These are phyloP conservation scores for Dothistroma pini DNA, from an alignment of 2,329 filamentous ascomycete species.

Conservation along the genomic window DNA sequence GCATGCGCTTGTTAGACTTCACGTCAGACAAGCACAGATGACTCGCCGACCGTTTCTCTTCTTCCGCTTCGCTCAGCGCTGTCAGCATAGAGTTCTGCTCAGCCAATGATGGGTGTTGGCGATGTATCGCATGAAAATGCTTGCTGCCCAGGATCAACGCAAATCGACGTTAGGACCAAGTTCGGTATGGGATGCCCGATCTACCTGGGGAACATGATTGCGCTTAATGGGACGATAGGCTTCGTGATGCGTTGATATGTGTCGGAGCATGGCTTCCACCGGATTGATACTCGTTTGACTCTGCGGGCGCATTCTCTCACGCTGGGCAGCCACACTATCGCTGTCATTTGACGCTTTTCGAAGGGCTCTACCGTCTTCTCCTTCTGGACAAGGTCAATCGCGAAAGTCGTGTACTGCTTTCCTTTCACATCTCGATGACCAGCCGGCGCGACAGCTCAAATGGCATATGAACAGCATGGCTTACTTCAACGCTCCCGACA, in stretches of 20 bases:
- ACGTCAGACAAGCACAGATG: constrained; percentile 5
- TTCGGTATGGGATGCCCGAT: neutral
- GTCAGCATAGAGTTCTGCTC: neutral
- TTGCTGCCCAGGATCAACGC: neutral
- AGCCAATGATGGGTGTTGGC: neutral
- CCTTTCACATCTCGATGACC: neutral
- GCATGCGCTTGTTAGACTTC: neutral
- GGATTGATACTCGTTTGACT: neutral
- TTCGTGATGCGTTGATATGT: neutral
- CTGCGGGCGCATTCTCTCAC: neutral
- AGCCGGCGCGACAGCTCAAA: neutral
- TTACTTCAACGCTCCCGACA: constrained; percentile 5
- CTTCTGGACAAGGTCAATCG: neutral
- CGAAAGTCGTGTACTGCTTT: neutral
- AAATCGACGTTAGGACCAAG: neutral
- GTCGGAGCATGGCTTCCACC: neutral
- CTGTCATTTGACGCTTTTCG: neutral
- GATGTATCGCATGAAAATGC: neutral
- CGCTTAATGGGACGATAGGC: neutral
- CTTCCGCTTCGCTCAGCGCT: neutral
- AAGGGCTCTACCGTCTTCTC: neutral
- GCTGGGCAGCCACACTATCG: neutral
- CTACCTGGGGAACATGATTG: neutral
- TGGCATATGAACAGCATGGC: constrained; percentile 2
- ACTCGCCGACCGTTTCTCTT: neutral